Conservation (phyloP, 768 basidiomycete genomes). For the Podaxis mareebaensis region DNA sequence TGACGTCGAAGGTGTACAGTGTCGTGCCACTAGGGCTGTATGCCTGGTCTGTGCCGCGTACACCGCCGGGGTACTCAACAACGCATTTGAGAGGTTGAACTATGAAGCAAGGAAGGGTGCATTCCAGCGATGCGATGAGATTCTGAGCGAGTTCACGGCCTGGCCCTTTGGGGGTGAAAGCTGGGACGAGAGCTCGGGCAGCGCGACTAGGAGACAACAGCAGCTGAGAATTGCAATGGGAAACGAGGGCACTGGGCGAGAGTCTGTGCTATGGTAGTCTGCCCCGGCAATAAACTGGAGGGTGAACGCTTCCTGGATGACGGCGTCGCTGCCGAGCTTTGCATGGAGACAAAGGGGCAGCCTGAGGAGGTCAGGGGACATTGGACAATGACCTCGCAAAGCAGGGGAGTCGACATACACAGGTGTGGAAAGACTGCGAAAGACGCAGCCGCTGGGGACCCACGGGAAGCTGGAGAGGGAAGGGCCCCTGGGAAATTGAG, state of each 20-base stretch:
- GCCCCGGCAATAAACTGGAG: conserved; percentile 2
- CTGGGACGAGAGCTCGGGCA: background rate
- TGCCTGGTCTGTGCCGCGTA: conserved; percentile 90
- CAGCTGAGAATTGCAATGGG: conserved; percentile 51
- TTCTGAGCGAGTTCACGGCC: conserved; percentile 83
- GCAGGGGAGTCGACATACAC: background rate
- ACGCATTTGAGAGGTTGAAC: conserved; percentile 82
- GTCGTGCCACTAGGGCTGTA: conserved; percentile 77
- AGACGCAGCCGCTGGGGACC: background rate
- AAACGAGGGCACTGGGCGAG: conserved; percentile 49
- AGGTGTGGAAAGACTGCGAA: background rate
- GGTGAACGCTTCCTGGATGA: conserved; percentile 3
- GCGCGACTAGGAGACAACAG: conserved; percentile 26
- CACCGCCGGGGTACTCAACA: conserved; percentile 93
- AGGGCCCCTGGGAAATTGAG: background rate
- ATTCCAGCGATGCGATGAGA: conserved; percentile 91
- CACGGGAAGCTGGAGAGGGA: background rate
- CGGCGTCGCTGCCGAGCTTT: background rate
- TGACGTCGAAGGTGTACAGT: conserved; percentile 76
- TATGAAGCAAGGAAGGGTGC: conserved; percentile 95
- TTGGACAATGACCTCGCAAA: conserved; percentile 5
- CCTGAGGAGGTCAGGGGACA: background rate
- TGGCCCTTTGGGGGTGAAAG: conserved; percentile 75
- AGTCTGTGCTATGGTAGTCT: conserved; percentile 39
- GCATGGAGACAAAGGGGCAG: conserved; percentile 15